Base-by-base conservation (phyloP, 2,329 filamentous ascomycete genomes). In the Ploettnerulaceae sp. region DNA sequence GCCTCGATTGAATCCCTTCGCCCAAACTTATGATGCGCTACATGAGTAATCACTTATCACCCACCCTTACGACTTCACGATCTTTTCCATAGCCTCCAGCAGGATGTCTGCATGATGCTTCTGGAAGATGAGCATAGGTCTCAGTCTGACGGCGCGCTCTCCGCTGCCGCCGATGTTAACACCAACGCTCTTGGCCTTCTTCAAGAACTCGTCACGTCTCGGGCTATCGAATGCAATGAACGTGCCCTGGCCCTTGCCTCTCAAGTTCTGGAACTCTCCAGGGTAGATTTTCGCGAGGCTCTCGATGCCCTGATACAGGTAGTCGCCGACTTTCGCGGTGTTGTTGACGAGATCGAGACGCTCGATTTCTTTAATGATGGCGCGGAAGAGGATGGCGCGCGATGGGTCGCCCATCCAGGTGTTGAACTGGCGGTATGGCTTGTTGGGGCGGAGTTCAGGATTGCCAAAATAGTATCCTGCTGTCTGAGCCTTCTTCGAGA, bases 61-160 rank as follows among this genome's bases (percentile, higher is more conserved):
- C 31, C 3, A 14, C 9, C 31, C 20, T 45, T 52, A 64, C 31
- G 57, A 57, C 52, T 62, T 64, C 14, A 62, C 47, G 18, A 65
- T 60, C 55, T 64, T 88, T 73, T 94, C 88, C 56, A 94, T 64
- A 18, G 75, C 77, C 59, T 87, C 88, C 38, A 95, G 67, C 59
- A 96, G 71, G 50, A 95, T 81, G 69, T 95, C 87, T 17, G 85
- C 90, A 68, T 97, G 91, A 65, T 85, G 80, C 75, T 89, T 79
- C 79, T 95, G 86, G 57, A 91, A 90, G 61, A 90, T 80, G 59
- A 91, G 70, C 86, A 91, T 91, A 7, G 86, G 86, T 57, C 86
- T 73, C 64, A 91, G 68, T 49, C 86, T 70, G 15, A 91, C 81
- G 11, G 86, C 85, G 52, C 67, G 70, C 63, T 75, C 75, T 22